phyloP scores from a whole-genome alignment of 306 rosid genomes.

The Acmispon strigosus region DNA sequence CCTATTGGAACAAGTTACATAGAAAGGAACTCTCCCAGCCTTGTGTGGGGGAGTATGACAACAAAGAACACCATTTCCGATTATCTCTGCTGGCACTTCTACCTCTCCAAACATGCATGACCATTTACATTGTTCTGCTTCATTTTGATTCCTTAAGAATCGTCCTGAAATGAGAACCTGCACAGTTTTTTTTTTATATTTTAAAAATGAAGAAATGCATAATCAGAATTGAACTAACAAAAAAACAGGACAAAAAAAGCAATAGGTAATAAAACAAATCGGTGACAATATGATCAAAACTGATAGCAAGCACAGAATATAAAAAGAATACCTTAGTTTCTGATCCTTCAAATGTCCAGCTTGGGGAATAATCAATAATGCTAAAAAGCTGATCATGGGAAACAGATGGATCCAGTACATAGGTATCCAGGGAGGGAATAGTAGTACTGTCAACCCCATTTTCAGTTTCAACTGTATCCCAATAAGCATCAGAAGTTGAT shows the following conservation, averaged over 20 bases:
- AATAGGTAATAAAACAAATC: neutral
- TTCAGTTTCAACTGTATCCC: constrained; percentile 65
- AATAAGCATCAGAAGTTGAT: constrained; percentile 46
- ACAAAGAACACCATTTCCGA: constrained; percentile 59
- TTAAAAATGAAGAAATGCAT: neutral
- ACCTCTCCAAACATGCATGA: constrained; percentile 92
- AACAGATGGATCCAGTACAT: constrained; percentile 64
- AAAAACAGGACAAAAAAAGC: neutral
- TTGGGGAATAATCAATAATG: constrained; percentile 76
- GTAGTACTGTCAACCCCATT: constrained; percentile 43
- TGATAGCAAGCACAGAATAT: constrained; percentile 11
- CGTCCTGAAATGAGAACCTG: constrained; percentile 76
- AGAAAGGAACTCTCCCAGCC: constrained; percentile 77
- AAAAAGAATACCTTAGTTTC: constrained; percentile 54
- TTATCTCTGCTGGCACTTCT: constrained; percentile 74
- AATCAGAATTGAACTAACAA: constrained; percentile 4
- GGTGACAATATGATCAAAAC: constrained; percentile 1
- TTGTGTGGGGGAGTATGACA: constrained; percentile 75
- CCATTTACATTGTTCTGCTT: constrained; percentile 55
- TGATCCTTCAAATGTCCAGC: constrained; percentile 65
- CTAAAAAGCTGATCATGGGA: constrained; percentile 77
- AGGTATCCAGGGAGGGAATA: constrained; percentile 41
- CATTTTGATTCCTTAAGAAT: constrained; percentile 53
- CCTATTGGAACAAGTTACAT: constrained; percentile 82
- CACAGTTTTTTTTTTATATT: neutral